Base-by-base conservation (phyloP, 495 filamentous ascomycete species). In the Tetracladium setigerum region DNA sequence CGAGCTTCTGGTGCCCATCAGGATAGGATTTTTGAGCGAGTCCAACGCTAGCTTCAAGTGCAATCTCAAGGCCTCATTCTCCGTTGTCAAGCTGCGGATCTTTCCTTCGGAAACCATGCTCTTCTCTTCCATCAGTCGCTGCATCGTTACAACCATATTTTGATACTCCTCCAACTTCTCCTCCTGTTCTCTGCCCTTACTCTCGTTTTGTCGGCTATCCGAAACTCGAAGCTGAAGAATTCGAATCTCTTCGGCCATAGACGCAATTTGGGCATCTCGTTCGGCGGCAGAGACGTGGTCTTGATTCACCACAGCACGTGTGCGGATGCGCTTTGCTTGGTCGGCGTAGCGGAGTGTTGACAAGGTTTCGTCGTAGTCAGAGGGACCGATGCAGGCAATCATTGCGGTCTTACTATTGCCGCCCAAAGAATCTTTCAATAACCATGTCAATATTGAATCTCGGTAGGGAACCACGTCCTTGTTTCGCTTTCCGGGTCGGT, bases 341-440 rank as follows among this genome's bases (percentile, higher is more conserved):
- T 97, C 91, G 27, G 92, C 92, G 65, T 97, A 98, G 27, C 92
- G 88, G 4, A 98, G 78, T 2, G 92, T 98, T 5, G 86, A 92
- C 2, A 98, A 81, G 0, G 92, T 97, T 61, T 98, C 92, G 44
- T 98, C 92, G 63, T 97, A 98, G 70, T 98, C 92, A 1, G 83
- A 82, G 0, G 92, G 92, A 6, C 89, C 78, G 58, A 98, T 95
- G 62, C 94, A 97, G 12, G 92, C 92, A 51, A 98, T 96, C 92
- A 98, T 98, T 34, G 92, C 92, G 6, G 92, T 98, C 64, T 97
- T 98, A 54, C 79, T 86, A 67, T 98, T 98, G 32, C 92, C 92
- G 13, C 94, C 92, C 1, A 98, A 74, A 2, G 82, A 88, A 62
- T 97, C 92, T 59, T 97, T 97, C 51, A 98, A 72, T 16, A 98